phyloP scores from a whole-genome alignment of 768 basidiomycete genomes.

The Mycena kentingensis region DNA sequence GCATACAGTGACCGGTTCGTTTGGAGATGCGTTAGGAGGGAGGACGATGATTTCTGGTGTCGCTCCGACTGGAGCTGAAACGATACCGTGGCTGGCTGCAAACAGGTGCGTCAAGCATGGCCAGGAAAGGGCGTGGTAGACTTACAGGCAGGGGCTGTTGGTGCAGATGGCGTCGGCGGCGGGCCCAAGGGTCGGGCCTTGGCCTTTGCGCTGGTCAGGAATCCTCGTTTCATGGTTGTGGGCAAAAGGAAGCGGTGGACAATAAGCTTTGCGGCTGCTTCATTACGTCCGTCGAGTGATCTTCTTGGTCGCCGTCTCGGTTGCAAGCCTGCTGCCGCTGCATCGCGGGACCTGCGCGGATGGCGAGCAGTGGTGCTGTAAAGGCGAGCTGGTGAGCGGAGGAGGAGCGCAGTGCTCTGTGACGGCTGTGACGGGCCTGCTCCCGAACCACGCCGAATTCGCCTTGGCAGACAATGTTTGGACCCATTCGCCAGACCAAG shows the following conservation, averaged over 20 bases:
- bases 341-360: no score
- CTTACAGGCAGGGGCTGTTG: neutral
- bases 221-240: conserved; percentile 2
- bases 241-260: neutral
- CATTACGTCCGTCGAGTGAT: neutral
- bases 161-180: neutral
- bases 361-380: no score
- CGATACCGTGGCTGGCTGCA: neutral
- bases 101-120: neutral
- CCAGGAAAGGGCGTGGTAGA: neutral
- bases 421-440: no score
- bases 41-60: neutral
- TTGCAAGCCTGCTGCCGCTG: no score
- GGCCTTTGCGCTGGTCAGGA: neutral
- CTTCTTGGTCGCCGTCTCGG: neutral
- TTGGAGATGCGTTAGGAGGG: neutral
- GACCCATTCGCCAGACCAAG: no score
- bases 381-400: no score
- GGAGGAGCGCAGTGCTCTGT: no score
- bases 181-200: neutral
- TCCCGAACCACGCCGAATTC: no score
- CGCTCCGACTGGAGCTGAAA: neutral
- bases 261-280: neutral
- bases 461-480: no score
- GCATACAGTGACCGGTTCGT: conserved; percentile 1